These are phyloP conservation scores for Pleurotus sapidus DNA, from an alignment of 768 basidiomycete species.

Conservation along the genomic window DNA sequence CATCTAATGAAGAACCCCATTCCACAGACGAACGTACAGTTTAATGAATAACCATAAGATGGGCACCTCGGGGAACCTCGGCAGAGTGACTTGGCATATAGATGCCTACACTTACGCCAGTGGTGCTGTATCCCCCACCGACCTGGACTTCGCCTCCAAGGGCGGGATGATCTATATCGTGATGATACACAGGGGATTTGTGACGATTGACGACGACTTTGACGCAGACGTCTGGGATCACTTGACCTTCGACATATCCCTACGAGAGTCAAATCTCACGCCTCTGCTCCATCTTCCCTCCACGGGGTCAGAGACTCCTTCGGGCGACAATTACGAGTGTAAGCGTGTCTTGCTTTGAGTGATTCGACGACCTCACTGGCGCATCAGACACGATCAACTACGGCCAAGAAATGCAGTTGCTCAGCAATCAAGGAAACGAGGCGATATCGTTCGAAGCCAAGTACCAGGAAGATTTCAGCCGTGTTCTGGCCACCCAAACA, in stretches of 20 bases:
- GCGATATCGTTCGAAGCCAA: not conserved
- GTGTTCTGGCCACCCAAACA: not conserved
- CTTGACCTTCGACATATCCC: not conserved
- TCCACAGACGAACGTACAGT: not conserved
- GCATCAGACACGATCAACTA: not conserved
- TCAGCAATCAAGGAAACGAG: not conserved
- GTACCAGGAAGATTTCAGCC: not conserved
- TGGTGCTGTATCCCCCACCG: not conserved
- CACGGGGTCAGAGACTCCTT: not conserved
- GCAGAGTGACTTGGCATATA: not conserved
- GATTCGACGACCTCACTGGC: not conserved
- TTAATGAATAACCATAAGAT: not conserved
- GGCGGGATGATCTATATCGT: not conserved
- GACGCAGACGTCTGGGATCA: not conserved
- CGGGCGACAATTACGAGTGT: not conserved
- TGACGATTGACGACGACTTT: not conserved
- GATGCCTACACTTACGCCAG: not conserved
- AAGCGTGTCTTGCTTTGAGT: not conserved
- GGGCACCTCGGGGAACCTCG: not conserved
- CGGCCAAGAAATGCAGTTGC: not conserved
- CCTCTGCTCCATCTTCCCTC: not conserved
- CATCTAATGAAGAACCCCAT: not conserved
- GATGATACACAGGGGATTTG: not conserved
- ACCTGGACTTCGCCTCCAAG: not conserved
- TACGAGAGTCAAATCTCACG: not conserved